These are phyloP conservation scores for Kazachstania sp. DNA, from an alignment of 1,139 yeast genomes.

Conservation along the genomic window DNA sequence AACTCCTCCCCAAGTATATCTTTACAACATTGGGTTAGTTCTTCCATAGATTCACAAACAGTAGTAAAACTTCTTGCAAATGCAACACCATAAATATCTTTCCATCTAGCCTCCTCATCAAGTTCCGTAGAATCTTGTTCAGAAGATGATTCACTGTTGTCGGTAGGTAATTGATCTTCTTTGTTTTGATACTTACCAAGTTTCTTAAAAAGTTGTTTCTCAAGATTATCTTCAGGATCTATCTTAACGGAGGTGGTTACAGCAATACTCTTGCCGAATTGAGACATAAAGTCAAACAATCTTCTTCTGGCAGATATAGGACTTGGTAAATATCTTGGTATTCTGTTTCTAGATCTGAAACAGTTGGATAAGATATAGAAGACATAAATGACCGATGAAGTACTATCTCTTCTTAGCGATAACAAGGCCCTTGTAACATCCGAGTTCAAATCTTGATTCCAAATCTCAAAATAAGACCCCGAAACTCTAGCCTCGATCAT, in stretches of 20 bases:
- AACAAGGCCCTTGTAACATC: slow-evolving; percentile 34
- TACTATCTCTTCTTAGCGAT: slow-evolving; percentile 40
- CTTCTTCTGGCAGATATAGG: slow-evolving; percentile 37
- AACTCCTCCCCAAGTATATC: slow-evolving; percentile 39
- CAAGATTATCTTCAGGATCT: slow-evolving; percentile 3
- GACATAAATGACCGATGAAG: slow-evolving; percentile 38
- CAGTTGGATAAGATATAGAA: slow-evolving; percentile 38
- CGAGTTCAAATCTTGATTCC: slow-evolving; percentile 36
- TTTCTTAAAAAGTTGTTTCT: slow-evolving; percentile 4
- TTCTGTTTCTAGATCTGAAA: slow-evolving; percentile 32
- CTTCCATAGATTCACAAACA: slow-evolving; percentile 38
- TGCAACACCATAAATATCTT: slow-evolving; percentile 42
- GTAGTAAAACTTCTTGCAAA: slow-evolving; percentile 42
- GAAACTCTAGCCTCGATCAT: slow-evolving; percentile 42
- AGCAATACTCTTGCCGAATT: slow-evolving; percentile 20
- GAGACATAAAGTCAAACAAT: slow-evolving; percentile 35
- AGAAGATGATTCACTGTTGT: background rate
- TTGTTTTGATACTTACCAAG: background rate
- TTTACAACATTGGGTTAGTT: slow-evolving; percentile 34
- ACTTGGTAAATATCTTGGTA: slow-evolving; percentile 41
- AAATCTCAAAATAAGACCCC: slow-evolving; percentile 39
- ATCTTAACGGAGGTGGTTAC: slow-evolving; percentile 7
- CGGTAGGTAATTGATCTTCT: background rate
- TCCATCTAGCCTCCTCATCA: slow-evolving; percentile 36
- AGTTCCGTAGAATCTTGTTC: slow-evolving; percentile 11